These are phyloP conservation scores for Persicaria tinctoria DNA, from an alignment of 148 eudicot species.

Conservation along the genomic window DNA sequence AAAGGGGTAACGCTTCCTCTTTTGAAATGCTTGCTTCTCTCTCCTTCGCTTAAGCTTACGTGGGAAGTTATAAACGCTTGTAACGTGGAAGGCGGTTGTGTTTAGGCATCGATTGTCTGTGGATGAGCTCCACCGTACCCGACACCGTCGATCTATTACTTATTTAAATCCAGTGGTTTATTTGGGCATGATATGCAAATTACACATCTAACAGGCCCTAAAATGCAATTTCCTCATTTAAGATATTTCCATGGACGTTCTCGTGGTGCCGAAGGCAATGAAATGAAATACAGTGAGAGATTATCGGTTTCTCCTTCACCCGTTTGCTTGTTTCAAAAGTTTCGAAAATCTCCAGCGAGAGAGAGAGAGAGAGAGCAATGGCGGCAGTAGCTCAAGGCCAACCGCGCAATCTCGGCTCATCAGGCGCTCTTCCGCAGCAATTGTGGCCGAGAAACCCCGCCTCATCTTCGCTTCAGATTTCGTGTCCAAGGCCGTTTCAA, in stretches of 20 bases:
- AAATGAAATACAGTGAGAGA: neutral
- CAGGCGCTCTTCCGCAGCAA: slow-evolving; percentile 2
- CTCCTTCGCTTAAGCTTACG: slow-evolving; percentile 15
- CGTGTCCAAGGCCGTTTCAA: neutral
- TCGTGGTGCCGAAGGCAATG: neutral
- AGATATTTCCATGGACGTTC: neutral
- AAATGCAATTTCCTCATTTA: neutral
- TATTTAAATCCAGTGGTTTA: neutral
- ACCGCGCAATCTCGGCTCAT: neutral
- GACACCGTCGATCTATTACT: too few species aligned
- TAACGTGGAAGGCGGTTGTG: slow-evolving; percentile 3
- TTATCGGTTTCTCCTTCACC: slow-evolving; percentile 4
- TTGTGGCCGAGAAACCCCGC: neutral
- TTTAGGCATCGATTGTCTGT: neutral
- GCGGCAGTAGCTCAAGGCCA: neutral
- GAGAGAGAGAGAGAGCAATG: neutral
- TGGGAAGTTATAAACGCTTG: slow-evolving; percentile 12
- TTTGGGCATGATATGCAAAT: neutral
- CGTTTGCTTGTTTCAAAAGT: neutral
- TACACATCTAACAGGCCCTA: neutral
- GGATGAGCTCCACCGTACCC: neutral
- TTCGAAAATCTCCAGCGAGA: neutral
- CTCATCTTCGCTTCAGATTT: neutral
- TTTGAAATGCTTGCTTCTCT: neutral
- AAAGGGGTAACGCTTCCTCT: neutral